A percentile compares a stretch with the other conserved stretches of the same genome.
Conservation (phyloP, 1,139 yeast genomes). For the Candida anutae region DNA sequence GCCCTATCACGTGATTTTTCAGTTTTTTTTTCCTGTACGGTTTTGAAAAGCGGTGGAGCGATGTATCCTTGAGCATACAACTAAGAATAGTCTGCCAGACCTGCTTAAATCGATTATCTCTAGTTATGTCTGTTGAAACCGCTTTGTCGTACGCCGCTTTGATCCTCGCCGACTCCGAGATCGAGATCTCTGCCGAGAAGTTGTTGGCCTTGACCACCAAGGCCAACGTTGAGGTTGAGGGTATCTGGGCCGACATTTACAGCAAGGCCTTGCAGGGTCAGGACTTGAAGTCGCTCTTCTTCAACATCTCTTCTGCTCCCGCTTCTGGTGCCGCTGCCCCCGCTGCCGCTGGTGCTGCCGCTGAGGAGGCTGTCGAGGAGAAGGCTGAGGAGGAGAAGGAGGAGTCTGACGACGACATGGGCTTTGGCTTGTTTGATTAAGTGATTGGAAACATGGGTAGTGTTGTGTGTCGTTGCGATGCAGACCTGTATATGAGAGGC, state of each 20-base stretch:
- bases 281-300: slow-evolving; percentile 85
- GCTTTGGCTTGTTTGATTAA: slow-evolving; percentile 63
- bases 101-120: slow-evolving; percentile 19
- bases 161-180: slow-evolving; percentile 95
- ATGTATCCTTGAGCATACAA: slow-evolving; percentile 3
- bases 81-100: slow-evolving; percentile 21
- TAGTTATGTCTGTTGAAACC: slow-evolving; percentile 48
- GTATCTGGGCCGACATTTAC: slow-evolving; percentile 90
- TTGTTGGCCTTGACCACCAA: slow-evolving; percentile 64
- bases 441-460: too few species aligned
- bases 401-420: slow-evolving; percentile 73
- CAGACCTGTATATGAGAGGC: too few species aligned
- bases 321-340: slow-evolving; percentile 33
- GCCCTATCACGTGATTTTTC: too few species aligned
- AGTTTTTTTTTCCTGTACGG: too few species aligned
- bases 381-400: slow-evolving; percentile 37
- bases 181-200: slow-evolving; percentile 92
- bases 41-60: too few species aligned
- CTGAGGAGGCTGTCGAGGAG: slow-evolving; percentile 46
- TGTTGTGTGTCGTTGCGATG: too few species aligned
- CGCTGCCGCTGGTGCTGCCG: slow-evolving; percentile 58
- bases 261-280: slow-evolving; percentile 97
- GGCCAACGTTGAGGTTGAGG: slow-evolving; percentile 55
- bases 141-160: slow-evolving; percentile 88
- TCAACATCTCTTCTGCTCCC: slow-evolving; percentile 59